These are phyloP conservation scores for Talaromyces proteolyticus DNA, from an alignment of 495 filamentous ascomycete species.

Conservation along the genomic window DNA sequence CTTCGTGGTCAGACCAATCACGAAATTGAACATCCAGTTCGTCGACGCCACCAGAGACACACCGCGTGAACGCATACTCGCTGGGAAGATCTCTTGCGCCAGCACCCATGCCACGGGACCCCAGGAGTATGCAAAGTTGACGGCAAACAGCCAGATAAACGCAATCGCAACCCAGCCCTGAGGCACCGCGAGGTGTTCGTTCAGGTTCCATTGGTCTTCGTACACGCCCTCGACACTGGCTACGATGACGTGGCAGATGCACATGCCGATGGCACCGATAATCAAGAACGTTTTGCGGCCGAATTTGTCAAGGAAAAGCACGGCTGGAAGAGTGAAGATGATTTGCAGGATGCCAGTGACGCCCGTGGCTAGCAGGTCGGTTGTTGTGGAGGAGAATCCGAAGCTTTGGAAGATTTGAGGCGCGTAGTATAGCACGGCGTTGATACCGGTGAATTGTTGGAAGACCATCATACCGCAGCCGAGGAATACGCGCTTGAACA, in stretches of 20 bases:
- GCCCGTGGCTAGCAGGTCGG: slow-evolving; percentile 63
- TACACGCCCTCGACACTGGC: slow-evolving; percentile 34
- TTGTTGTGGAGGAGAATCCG: slow-evolving; percentile 38
- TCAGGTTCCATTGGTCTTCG: slow-evolving; percentile 18
- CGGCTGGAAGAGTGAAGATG: slow-evolving; percentile 61
- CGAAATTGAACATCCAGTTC: slow-evolving; percentile 44
- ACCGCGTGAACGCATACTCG: slow-evolving; percentile 38
- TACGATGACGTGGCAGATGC: slow-evolving; percentile 45
- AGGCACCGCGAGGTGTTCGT: slow-evolving; percentile 14
- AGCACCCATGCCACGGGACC: slow-evolving; percentile 41
- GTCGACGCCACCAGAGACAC: slow-evolving; percentile 34
- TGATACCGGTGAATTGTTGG: slow-evolving; percentile 63
- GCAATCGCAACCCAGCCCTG: slow-evolving; percentile 38
- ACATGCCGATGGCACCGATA: slow-evolving; percentile 69
- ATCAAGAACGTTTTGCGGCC: slow-evolving; percentile 74
- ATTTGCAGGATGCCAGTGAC: slow-evolving; percentile 75
- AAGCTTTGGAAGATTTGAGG: slow-evolving; percentile 34
- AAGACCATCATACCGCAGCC: slow-evolving; percentile 43
- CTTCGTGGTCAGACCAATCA: slow-evolving; percentile 32
- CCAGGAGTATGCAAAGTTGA: slow-evolving; percentile 41
- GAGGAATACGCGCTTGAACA: slow-evolving; percentile 60
- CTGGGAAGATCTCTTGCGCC: slow-evolving; percentile 38
- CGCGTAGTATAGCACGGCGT: slow-evolving; percentile 60
- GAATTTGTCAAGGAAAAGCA: slow-evolving; percentile 67
- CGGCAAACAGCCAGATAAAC: slow-evolving; percentile 38